These are phyloP conservation scores for Aspergillus sp. DNA, from an alignment of 2,329 filamentous ascomycete species.

Conservation along the genomic window DNA sequence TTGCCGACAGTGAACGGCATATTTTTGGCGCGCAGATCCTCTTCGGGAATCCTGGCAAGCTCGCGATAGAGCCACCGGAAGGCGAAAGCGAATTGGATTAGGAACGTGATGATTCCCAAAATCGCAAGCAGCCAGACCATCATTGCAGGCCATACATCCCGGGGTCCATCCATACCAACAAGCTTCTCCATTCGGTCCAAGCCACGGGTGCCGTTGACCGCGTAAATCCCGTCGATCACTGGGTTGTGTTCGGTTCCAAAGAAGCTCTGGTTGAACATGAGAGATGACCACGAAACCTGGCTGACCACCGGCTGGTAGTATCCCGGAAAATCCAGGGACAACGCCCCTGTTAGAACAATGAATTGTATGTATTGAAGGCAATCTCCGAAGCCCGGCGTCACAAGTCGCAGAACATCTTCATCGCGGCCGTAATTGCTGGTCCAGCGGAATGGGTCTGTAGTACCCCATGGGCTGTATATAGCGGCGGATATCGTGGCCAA, in stretches of 20 bases:
- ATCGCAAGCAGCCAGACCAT: conserved; percentile 86
- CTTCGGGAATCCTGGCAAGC: conserved; percentile 70
- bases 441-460: conserved; percentile 87
- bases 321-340: conserved; percentile 86
- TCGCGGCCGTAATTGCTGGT: conserved; percentile 97
- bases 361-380: conserved; percentile 98
- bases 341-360: conserved; percentile 78
- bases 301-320: conserved; percentile 92
- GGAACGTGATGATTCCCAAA: conserved; percentile 63
- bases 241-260: conserved; percentile 67
- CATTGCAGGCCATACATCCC: conserved; percentile 93
- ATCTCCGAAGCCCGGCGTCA: conserved; percentile 94
- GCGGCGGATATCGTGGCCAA: conserved; percentile 80
- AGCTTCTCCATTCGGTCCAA: conserved; percentile 77
- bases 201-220: conserved; percentile 74
- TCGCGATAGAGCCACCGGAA: conserved; percentile 73
- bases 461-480: conserved; percentile 92
- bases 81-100: conserved; percentile 76
- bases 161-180: conserved; percentile 71
- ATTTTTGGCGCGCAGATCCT: conserved; percentile 89
- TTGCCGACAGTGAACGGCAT: conserved; percentile 81
- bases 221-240: conserved; percentile 83
- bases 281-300: conserved; percentile 80
- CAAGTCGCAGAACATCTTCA: conserved; percentile 82
- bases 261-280: conserved; percentile 93